Percentiles rank a stretch among this genome's conserved stretches.
Conservation (phyloP, 768 basidiomycete species). For the Serendipita vermifera region DNA sequence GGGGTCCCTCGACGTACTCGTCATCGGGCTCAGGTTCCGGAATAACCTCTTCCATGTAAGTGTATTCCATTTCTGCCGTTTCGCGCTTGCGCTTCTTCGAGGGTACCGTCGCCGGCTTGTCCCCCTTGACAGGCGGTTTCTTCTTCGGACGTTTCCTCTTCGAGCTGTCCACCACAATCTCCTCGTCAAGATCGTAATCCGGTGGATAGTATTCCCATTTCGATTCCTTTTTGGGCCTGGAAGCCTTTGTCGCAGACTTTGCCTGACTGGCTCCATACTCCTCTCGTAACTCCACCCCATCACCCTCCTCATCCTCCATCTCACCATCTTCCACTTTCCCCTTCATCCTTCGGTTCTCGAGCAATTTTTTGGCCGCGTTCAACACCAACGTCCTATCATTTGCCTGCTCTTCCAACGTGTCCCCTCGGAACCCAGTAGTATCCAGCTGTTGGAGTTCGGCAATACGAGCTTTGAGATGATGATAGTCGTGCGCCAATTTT, state of each 20-base stretch:
- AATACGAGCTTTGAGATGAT: background rate
- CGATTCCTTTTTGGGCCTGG: background rate
- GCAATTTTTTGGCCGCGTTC: conserved; percentile 8
- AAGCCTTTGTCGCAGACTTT: background rate
- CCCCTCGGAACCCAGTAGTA: background rate
- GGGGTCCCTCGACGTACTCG: background rate
- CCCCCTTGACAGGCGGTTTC: background rate
- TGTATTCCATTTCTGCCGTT: background rate
- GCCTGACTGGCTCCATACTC: background rate
- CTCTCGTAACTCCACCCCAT: background rate
- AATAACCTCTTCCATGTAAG: background rate
- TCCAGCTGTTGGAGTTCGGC: background rate
- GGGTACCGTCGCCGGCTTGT: background rate
- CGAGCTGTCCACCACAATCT: no score
- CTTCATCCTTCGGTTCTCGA: background rate
- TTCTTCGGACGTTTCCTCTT: background rate
- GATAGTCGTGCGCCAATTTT: background rate
- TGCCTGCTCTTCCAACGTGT: conserved; percentile 5
- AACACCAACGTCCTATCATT: no score
- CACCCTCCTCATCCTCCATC: background rate
- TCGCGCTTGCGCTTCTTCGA: background rate
- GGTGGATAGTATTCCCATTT: no score
- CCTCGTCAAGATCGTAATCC: no score
- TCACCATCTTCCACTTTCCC: background rate
- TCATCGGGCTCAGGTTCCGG: background rate